Percentiles rank a stretch among this genome's conserved stretches.
Conservation (phyloP, 208 protist genomes). For the Leishmania amazonensis region DNA sequence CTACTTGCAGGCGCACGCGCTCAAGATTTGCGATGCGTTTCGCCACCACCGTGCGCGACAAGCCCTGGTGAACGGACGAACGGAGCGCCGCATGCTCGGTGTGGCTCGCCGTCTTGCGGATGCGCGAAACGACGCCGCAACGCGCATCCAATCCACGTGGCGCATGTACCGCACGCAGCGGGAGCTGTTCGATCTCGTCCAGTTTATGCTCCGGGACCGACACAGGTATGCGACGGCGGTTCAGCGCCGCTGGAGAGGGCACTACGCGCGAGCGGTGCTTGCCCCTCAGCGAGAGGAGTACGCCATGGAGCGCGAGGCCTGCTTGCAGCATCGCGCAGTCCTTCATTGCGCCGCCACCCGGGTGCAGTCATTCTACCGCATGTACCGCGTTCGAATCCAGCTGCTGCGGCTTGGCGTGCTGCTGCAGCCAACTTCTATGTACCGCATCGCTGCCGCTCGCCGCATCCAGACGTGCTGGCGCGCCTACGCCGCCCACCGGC, state of each 20-base stretch:
- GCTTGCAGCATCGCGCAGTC: slow-evolving; percentile 22
- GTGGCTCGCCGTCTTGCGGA: slow-evolving; percentile 15
- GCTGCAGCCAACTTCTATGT: slow-evolving; percentile 10
- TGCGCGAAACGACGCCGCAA: slow-evolving; percentile 38
- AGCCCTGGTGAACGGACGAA: neutral
- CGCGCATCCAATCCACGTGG: slow-evolving; percentile 69
- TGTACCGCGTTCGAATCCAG: slow-evolving; percentile 48
- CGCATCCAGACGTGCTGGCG: slow-evolving; percentile 62
- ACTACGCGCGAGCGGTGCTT: slow-evolving; percentile 23
- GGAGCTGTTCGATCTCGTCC: slow-evolving; percentile 25
- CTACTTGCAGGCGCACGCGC: slow-evolving; percentile 14
- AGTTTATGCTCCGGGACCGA: slow-evolving; percentile 56
- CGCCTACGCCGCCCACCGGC: slow-evolving; percentile 30
- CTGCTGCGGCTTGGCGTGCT: slow-evolving; percentile 1
- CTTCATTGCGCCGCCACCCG: slow-evolving; percentile 27
- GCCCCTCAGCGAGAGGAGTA: neutral
- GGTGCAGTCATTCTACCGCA: slow-evolving; percentile 59
- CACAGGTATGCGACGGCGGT: slow-evolving; percentile 52
- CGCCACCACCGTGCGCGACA: slow-evolving; percentile 28
- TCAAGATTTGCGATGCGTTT: slow-evolving; percentile 35
- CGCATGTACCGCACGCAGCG: slow-evolving; percentile 37
- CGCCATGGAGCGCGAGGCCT: neutral
- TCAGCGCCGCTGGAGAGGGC: slow-evolving; percentile 56
- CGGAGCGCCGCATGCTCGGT: slow-evolving; percentile 1
- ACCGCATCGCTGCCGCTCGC: slow-evolving; percentile 26